Evolutionary conservation across 768 basidiomycete genomes (phyloP), one percentile per base, ranked within the genome.

Genomic region (Lactarius tabidus): DNA sequence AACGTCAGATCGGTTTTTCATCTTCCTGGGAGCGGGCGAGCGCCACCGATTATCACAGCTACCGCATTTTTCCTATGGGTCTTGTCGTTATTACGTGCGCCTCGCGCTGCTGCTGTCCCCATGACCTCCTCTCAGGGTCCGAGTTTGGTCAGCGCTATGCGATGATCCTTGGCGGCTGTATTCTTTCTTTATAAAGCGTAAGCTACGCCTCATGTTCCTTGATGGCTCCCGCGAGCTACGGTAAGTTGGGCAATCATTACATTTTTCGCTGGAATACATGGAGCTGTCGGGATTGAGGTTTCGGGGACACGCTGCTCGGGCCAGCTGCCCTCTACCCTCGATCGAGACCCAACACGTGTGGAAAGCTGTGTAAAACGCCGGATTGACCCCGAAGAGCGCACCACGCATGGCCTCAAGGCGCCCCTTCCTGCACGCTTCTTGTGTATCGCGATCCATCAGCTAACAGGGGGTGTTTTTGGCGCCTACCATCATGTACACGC

Each of bases 21-120:
- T 38, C 35, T 58, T 31, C 36, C 59, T 41, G 64, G 64, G 55
- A 57, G 36, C 45, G 54, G 64, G 56, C 61, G 35, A 60, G 64
- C 65, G 65, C 65, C 65, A 66, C 65, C 65, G 61, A 66, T 66
- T 62, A 66, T 26, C 33, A 31, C 48, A 62, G 36, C 39, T 62
- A 17, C 36, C n/a, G 57, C 28, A 15, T 55, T 35, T n/a, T 56
- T 62, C 39, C 41, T 17, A 5, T 23, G 59, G 23, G 33, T 43
- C 35, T 61, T 39, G 62, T 52, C 65, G 60, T n/a, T 66, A 66
- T 66, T 66, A 66, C 61, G 65, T 62, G 51, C 48, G 51, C 31
- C 3, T 43, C 39, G 48, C 39, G 60, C 57, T 29, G 56, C 36
- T 17, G 56, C n/a, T 55, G 60, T 29, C 65, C 65, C 57, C 65